Evolutionary conservation across 495 filamentous ascomycete genomes (phyloP).

Genomic region (Xylona heveae): DNA sequence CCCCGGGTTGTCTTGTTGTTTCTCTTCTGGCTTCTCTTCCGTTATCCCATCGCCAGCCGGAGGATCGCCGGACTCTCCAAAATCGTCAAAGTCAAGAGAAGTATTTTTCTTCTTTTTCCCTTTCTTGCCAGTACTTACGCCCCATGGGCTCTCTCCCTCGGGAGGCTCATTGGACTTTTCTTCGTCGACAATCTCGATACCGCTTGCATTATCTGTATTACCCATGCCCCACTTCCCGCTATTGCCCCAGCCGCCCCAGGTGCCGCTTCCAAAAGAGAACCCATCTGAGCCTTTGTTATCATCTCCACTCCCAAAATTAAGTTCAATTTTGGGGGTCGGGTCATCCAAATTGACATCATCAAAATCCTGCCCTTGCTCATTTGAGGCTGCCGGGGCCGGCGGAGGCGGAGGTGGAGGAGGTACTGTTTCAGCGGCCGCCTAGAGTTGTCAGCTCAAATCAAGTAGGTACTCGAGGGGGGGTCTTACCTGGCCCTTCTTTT

Average conservation of each 20-base stretch:
- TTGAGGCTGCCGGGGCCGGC: slow-evolving; percentile 1
- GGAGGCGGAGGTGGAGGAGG: slow-evolving; percentile 1
- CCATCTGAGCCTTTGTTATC: neutral
- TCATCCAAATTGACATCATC: slow-evolving; percentile 1
- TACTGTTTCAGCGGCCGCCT: neutral
- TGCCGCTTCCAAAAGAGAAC: neutral
- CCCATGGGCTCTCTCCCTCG: neutral
- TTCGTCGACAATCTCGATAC: neutral
- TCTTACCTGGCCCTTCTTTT: slow-evolving; percentile 1
- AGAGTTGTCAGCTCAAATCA: neutral
- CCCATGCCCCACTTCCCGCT: neutral
- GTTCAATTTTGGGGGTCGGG: neutral
- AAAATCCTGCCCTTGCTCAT: no score
- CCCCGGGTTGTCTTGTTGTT: no score
- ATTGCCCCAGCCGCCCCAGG: neutral
- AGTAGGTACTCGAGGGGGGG: neutral
- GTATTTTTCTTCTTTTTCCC: slow-evolving; percentile 3
- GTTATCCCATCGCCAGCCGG: no score
- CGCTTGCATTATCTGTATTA: neutral
- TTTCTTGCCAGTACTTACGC: slow-evolving; percentile 1
- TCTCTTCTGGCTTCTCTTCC: no score
- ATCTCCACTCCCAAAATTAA: neutral
- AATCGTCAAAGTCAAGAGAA: neutral
- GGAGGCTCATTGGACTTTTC: no score
- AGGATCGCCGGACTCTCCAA: neutral